Conservation (phyloP, 2,329 filamentous ascomycete species). For the Epichloe brachyelytri region DNA sequence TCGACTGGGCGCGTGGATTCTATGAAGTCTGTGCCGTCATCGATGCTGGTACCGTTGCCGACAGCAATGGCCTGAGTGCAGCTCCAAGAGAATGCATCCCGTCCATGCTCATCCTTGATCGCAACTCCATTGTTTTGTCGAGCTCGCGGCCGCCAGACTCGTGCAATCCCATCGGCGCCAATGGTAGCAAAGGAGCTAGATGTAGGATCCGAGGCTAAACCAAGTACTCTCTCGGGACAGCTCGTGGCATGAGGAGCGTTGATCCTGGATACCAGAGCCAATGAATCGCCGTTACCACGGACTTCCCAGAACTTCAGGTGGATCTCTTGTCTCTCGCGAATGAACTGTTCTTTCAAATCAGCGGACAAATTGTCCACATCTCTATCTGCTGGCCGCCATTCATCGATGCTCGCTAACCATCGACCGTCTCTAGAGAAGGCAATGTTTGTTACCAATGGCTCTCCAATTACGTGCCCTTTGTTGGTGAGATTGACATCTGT, state of each 20-base stretch:
- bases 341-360: conserved; percentile 30
- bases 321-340: conserved; percentile 50
- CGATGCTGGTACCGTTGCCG: conserved; percentile 35
- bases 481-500: conserved; percentile 68
- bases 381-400: conserved; percentile 64
- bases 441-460: conserved; percentile 66
- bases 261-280: conserved; percentile 71
- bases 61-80: conserved; percentile 48
- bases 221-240: conserved; percentile 49
- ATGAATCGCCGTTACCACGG: conserved; percentile 40
- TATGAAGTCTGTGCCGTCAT: conserved; percentile 17
- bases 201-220: conserved; percentile 57
- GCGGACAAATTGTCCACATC: conserved; percentile 43
- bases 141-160: conserved; percentile 68
- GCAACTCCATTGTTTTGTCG: conserved; percentile 56
- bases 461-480: conserved; percentile 56
- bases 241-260: conserved; percentile 64
- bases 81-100: conserved; percentile 60
- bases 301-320: conserved; percentile 85
- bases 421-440: conserved; percentile 67
- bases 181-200: conserved; percentile 69
- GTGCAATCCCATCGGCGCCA: conserved; percentile 65
- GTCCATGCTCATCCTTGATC: conserved; percentile 42
- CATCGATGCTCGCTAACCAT: conserved; percentile 86
- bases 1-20: conserved; percentile 16